Base-by-base conservation (phyloP, 345 rosid species). In the Citrus maxima region DNA sequence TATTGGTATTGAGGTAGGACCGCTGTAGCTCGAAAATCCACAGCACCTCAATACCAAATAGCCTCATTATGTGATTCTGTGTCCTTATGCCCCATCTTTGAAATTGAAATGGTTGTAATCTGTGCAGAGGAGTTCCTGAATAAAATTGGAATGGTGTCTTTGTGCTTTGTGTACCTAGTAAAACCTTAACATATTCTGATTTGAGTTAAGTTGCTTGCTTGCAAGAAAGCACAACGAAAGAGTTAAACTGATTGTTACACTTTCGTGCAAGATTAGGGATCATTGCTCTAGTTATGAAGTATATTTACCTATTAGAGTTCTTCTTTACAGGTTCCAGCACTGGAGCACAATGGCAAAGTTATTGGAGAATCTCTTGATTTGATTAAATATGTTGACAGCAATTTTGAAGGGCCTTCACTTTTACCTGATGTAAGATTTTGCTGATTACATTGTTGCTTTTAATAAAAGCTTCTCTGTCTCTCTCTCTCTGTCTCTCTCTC, bases 331-430 rank as follows among this genome's bases (percentile, higher is more conserved):
- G 97, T 95, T 51, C 98, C 98, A 51, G 84, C 99, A 10, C 81
- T 95, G 87, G 98, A 95, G 79, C 99, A 95, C 86, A 86, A 95
- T 81, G 94, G 98, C 6, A 92, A 93, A 85, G 56, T 93, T 66
- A 93, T 80, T 22, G 98, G 98, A 38, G 98, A 95, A 86, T 91
- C 97, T 87, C 86, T 95, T 24, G 96, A 95, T 78, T 81, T 95
- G 87, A 83, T 93, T 62, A 90, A 88, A 74, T 95, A 93, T 77
- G 60, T 93, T 8, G 96, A 95, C n/a, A 81, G 78, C 87, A 93
- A 88, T 85, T 95, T 95, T 51, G 94, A 93, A 69, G 99, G 98
- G 56, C 91, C 95, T 80, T 88, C 95, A 2, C 90, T 95, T 38
- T 77, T 77, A 76, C 96, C 96, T 0, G 74, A 84, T 74, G 98